phyloP scores from a whole-genome alignment of 1,284 basidiomycete species.

The Pyrrhoderma lamaoense region DNA sequence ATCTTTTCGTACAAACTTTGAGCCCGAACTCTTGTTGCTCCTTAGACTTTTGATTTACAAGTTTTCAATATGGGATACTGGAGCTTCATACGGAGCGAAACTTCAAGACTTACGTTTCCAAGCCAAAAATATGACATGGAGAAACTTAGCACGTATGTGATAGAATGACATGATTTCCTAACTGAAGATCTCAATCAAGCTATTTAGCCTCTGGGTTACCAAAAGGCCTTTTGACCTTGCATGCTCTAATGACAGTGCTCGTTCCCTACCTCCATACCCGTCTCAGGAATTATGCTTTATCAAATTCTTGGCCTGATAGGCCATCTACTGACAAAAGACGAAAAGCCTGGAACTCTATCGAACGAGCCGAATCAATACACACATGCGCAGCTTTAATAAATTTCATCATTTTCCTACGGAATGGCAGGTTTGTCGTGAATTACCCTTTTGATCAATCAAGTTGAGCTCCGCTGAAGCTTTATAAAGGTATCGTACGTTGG shows the following conservation, averaged over 20 bases:
- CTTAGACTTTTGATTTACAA: slow-evolving; percentile 79
- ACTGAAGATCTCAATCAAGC: slow-evolving; percentile 6
- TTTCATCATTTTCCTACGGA: slow-evolving; percentile 80
- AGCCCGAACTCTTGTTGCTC: slow-evolving; percentile 76
- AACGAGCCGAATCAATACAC: slow-evolving; percentile 61
- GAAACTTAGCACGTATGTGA: slow-evolving; percentile 28
- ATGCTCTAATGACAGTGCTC: slow-evolving; percentile 70
- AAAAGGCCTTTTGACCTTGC: slow-evolving; percentile 52
- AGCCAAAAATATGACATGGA: slow-evolving; percentile 24
- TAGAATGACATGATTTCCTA: slow-evolving; percentile 18
- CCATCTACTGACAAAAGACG: slow-evolving; percentile 72
- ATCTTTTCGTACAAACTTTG: slow-evolving; percentile 57
- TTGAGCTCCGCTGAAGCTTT: background rate
- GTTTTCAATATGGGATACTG: slow-evolving; percentile 74
- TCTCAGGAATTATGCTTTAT: slow-evolving; percentile 69
- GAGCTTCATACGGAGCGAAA: slow-evolving; percentile 85
- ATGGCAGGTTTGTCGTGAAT: slow-evolving; percentile 60
- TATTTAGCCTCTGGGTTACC: slow-evolving; percentile 53
- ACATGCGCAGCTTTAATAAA: slow-evolving; percentile 59
- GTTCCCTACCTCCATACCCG: slow-evolving; percentile 75
- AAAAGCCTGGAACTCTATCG: slow-evolving; percentile 69
- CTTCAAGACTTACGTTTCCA: slow-evolving; percentile 79
- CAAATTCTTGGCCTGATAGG: slow-evolving; percentile 83
- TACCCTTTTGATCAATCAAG: background rate
- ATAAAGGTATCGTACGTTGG: slow-evolving; percentile 75